Base-by-base conservation (phyloP, 495 filamentous ascomycete genomes). In the Articulospora tetracladia region DNA sequence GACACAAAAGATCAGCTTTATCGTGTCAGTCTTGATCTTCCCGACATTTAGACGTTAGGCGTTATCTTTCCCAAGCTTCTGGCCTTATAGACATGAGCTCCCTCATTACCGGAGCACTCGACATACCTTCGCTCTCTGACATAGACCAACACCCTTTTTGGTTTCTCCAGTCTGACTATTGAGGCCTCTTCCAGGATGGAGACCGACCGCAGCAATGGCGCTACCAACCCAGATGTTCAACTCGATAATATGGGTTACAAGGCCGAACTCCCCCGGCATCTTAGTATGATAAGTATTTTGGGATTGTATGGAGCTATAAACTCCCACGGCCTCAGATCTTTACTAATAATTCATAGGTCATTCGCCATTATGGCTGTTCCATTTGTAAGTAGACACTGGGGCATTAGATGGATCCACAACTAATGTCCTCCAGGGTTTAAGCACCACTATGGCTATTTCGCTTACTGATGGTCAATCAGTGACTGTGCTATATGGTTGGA, bases 221-320 rank as follows among this genome's bases (percentile, higher is more conserved):
- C 53, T 41, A 36, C 58, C 4, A 59, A 66, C 36, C 70, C 73
- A 27, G 81, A 85, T 65, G 74, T 76, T 20, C 77, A 80, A 41
- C 70, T 88, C 70, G 84, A 82, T n/a, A 77, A 75, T 64, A 77
- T 88, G 76, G 85, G 85, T 51, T 85, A 88, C 69, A 85, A 80
- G 74, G 72, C 78, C 19, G 85, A 88, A 58, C 64, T 88, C 63
- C 83, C 84, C 27, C 77, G 84, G 48, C 82, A 83, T 51, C 66
- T 87, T 65, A 83, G 81, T 59, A 86, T 87, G 84, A 69, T 86
- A 64, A 85, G 82, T 69, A 77, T 87, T n/a, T 74, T 87, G 8
- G 84, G 83, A 49, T 67, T 87, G 67, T 82, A 72, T 20, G 77
- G 74, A 46, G 62, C 64, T 24, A 61, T 69, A 22, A 48, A 7